phyloP scores from a whole-genome alignment of 2,329 filamentous ascomycete genomes.

The Cytospora chrysosperma region DNA sequence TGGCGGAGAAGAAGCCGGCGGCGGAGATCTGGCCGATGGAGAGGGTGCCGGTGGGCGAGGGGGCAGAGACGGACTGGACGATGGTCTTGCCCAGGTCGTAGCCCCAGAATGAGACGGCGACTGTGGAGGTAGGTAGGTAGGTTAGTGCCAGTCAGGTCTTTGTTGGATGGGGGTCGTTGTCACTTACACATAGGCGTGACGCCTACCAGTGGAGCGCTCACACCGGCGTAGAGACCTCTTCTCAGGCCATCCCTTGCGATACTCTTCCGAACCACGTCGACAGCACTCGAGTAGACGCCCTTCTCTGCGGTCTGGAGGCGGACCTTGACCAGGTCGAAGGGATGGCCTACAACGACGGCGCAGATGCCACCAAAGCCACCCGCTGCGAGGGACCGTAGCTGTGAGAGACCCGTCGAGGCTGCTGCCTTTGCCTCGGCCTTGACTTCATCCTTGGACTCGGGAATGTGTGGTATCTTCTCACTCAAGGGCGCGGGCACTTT shows the following conservation, averaged over 20 bases:
- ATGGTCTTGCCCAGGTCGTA: constrained; percentile 95
- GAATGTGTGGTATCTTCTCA: constrained; percentile 42
- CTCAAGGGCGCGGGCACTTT: constrained; percentile 37
- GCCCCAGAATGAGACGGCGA: constrained; percentile 75
- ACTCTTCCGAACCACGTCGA: constrained; percentile 89
- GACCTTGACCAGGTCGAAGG: constrained; percentile 97
- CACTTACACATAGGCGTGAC: constrained; percentile 98
- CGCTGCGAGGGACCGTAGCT: constrained; percentile 78
- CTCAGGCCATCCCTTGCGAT: constrained; percentile 80
- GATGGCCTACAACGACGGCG: constrained; percentile 91
- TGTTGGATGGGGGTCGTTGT: background rate
- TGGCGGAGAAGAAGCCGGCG: constrained; percentile 95
- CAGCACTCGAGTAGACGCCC: constrained; percentile 84
- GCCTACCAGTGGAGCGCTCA: constrained; percentile 89
- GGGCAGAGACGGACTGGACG: constrained; percentile 66
- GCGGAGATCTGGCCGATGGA: constrained; percentile 84
- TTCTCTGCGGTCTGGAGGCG: constrained; percentile 93
- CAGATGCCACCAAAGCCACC: constrained; percentile 93
- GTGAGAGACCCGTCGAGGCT: constrained; percentile 41
- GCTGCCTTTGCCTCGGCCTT: constrained; percentile 44
- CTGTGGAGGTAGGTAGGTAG: constrained; percentile 42
- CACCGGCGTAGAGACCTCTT: constrained; percentile 90
- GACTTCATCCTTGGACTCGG: constrained; percentile 45
- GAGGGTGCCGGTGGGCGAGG: constrained; percentile 67
- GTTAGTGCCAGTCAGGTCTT: constrained; percentile 1